These are phyloP conservation scores for Monilinia vaccinii-corymbosi DNA, from an alignment of 2,329 filamentous ascomycete species.

Conservation along the genomic window DNA sequence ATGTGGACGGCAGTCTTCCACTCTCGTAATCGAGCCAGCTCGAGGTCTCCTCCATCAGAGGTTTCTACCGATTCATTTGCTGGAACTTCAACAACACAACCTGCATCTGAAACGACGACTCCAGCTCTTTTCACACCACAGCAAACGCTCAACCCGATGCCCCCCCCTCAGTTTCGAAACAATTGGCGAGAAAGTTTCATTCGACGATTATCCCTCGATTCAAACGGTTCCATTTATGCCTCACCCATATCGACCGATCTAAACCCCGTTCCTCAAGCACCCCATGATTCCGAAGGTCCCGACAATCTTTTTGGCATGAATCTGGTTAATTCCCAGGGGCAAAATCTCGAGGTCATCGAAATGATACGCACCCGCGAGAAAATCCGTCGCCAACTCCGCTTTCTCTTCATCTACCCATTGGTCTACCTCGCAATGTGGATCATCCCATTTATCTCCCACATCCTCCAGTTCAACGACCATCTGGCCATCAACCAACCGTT, in stretches of 20 bases:
- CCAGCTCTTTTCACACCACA: neutral
- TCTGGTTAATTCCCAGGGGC: constrained; percentile 22
- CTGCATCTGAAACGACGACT: constrained; percentile 9
- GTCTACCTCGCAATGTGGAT: constrained; percentile 67
- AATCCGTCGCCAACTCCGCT: constrained; percentile 58
- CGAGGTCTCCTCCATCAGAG: constrained; percentile 16
- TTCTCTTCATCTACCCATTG: constrained; percentile 68
- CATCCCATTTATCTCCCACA: constrained; percentile 58
- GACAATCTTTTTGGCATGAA: constrained; percentile 17
- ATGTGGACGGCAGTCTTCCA: constrained; percentile 24
- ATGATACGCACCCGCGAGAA: constrained; percentile 39
- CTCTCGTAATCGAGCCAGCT: constrained; percentile 10
- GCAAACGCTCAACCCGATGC: neutral
- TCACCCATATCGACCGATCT: constrained; percentile 20
- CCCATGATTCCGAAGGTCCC: constrained; percentile 11
- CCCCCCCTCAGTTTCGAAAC: constrained; percentile 12
- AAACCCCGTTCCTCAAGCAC: constrained; percentile 16
- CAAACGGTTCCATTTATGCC: constrained; percentile 9
- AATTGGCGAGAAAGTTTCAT: constrained; percentile 19
- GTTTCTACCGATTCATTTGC: constrained; percentile 18
- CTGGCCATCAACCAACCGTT: constrained; percentile 45
- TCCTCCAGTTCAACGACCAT: constrained; percentile 46
- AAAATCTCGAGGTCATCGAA: constrained; percentile 28
- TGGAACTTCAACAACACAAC: constrained; percentile 17
- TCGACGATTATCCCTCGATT: constrained; percentile 16